Evolutionary conservation across 495 filamentous ascomycete genomes (phyloP), one percentile per base, ranked within the genome.

Genomic region (Penicillium parvum): DNA sequence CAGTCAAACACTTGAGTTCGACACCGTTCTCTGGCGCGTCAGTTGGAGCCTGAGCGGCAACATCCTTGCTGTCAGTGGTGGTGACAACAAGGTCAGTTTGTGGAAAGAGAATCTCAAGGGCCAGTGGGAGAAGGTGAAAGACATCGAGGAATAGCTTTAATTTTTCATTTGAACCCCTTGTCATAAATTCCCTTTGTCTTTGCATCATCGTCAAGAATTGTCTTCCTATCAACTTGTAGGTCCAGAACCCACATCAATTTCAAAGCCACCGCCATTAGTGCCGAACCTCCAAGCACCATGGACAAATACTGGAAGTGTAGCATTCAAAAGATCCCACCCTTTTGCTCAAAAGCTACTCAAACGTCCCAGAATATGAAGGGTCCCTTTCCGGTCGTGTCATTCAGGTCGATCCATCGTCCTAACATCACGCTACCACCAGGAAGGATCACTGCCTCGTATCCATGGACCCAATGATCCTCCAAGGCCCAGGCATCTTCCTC

Each of bases 11-110:
- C 74, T 97, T 45, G 77, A 82, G 45, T 94, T 99, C 49, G 91
- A 95, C 7, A 79, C 81, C 8, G 87, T 90, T 36, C 72, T 95
- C 48, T 99, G 94, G 94, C 80, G 91, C 26, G 92, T 96, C 10
- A 95, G 88, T 73, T 99, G 94, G 94, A 95, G 88, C 55, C 75
- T 96, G 51, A 95, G 88, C 68, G 94, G 94, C 15, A 99, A 99
- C 68, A 92, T 97, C 26, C 73, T 99, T 51, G 94, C 94, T 10
- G 90, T 95, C 40, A 86, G 81, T 53, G 85, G 86, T 5, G 88
- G 83, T n/a, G 91, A 99, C 71, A 99, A 99, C 70, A 89, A 91
- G 69, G 90, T 97, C 22, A 91, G 81, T 41, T 57, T 78, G 51
- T 78, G 73, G 73, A 78, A 78, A 62, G 74, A 78, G 55, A 76